These are phyloP conservation scores for Candida chilensis DNA, from an alignment of 805 yeast species.

Conservation along the genomic window DNA sequence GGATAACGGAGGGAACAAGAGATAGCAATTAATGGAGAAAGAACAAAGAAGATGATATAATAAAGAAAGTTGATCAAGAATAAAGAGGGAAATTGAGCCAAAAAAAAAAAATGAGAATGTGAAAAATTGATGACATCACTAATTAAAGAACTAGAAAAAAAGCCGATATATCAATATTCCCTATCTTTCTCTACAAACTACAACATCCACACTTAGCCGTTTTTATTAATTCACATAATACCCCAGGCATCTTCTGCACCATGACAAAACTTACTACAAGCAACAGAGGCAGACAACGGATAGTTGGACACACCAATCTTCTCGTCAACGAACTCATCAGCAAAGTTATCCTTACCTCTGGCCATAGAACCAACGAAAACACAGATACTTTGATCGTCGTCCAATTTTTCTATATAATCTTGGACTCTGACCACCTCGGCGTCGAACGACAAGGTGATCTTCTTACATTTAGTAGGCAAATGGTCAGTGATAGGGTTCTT, in stretches of 20 bases:
- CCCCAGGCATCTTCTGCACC: constrained; percentile 99
- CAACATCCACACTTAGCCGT: too few relatives aligned
- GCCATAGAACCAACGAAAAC: constrained; percentile 99
- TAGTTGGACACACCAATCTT: constrained; percentile 93
- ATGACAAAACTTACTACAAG: constrained; percentile 96
- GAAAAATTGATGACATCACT: too few relatives aligned
- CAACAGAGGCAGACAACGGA: constrained; percentile 94
- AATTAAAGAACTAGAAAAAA: too few relatives aligned
- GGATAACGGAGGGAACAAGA: too few relatives aligned
- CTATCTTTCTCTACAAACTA: too few relatives aligned
- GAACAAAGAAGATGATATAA: too few relatives aligned
- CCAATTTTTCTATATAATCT: constrained; percentile 75
- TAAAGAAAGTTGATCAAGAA: too few relatives aligned
- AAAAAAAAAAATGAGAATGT: too few relatives aligned
- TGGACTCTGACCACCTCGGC: constrained; percentile 83
- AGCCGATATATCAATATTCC: too few relatives aligned
- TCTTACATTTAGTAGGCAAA: constrained; percentile 91
- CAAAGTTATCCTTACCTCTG: constrained; percentile 93
- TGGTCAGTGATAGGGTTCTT: constrained; percentile 97
- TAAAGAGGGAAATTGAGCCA: too few relatives aligned
- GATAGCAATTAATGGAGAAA: too few relatives aligned
- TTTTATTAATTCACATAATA: too few relatives aligned
- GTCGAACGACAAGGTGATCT: constrained; percentile 86
- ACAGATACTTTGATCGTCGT: constrained; percentile 87
- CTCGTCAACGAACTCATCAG: constrained; percentile 95